These are phyloP conservation scores for Tripterygium wilfordii DNA, from an alignment of 177 flowering plant genomes.

Conservation along the genomic window DNA sequence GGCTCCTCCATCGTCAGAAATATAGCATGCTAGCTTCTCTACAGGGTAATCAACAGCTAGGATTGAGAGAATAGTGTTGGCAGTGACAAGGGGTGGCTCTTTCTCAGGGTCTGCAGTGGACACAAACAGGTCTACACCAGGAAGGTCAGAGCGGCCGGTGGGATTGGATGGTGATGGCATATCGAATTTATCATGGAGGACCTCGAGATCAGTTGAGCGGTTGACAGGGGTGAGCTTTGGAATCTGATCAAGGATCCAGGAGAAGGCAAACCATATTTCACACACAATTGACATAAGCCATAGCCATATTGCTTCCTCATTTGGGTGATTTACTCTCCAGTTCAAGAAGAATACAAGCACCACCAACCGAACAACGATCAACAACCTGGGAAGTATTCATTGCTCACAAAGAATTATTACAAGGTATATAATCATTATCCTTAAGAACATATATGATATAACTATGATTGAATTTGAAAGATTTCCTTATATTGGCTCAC, in stretches of 20 bases:
- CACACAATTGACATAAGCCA: slow-evolving; percentile 29
- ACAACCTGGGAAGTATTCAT: too few relatives aligned
- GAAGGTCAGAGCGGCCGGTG: slow-evolving; percentile 33
- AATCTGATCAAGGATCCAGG: slow-evolving; percentile 28
- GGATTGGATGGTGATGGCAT: slow-evolving; percentile 22
- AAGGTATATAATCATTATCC: background rate
- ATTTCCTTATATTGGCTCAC: too few relatives aligned
- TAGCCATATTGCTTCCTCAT: slow-evolving; percentile 28
- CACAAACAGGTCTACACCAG: slow-evolving; percentile 17
- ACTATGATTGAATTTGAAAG: background rate
- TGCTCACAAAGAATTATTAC: too few relatives aligned
- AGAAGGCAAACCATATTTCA: slow-evolving; percentile 32
- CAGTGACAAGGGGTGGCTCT: slow-evolving; percentile 13
- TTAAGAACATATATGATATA: background rate
- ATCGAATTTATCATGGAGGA: slow-evolving; percentile 29
- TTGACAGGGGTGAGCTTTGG: slow-evolving; percentile 26
- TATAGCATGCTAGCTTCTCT: slow-evolving; percentile 11
- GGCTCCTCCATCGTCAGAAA: slow-evolving; percentile 14
- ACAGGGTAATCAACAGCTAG: slow-evolving; percentile 10
- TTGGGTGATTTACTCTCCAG: slow-evolving; percentile 21
- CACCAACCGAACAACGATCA: slow-evolving; percentile 17
- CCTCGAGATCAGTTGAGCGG: slow-evolving; percentile 27
- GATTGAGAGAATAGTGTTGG: slow-evolving; percentile 10
- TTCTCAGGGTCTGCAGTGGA: slow-evolving; percentile 16
- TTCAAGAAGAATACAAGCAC: slow-evolving; percentile 17